These are phyloP conservation scores for Aureobasidium pullulans DNA, from an alignment of 2,329 filamentous ascomycete species.

Conservation along the genomic window DNA sequence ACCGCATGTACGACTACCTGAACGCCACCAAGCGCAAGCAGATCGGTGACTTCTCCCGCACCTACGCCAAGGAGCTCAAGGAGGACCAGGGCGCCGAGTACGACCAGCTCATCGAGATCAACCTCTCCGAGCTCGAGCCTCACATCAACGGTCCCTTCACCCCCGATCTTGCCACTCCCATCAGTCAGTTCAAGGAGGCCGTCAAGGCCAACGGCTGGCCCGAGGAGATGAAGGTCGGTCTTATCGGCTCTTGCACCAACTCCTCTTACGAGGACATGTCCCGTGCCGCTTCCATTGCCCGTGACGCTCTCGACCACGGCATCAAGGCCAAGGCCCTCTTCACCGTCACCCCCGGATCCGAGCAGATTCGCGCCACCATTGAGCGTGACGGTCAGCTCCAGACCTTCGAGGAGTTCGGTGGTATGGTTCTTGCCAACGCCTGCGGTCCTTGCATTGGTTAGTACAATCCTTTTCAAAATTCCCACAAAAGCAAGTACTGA, in stretches of 20 bases:
- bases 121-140: conserved; percentile 89
- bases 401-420: conserved; percentile 94
- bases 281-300: conserved; percentile 82
- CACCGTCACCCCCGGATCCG: conserved; percentile 91
- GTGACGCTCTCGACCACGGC: conserved; percentile 84
- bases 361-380: conserved; percentile 93
- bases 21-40: conserved; percentile 79
- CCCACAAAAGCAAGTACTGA: background rate
- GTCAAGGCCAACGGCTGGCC: conserved; percentile 95
- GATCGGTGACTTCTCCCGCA: conserved; percentile 83
- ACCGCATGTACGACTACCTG: conserved; percentile 96
- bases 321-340: conserved; percentile 90
- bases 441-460: conserved; percentile 78
- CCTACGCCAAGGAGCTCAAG: conserved; percentile 76
- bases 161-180: conserved; percentile 92
- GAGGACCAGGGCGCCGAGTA: conserved; percentile 90
- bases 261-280: conserved; percentile 84
- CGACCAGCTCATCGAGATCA: conserved; percentile 92
- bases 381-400: conserved; percentile 82
- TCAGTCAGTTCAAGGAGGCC: conserved; percentile 93
- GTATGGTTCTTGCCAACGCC: conserved; percentile 89
- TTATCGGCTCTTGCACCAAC: conserved; percentile 99
- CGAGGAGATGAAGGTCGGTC: conserved; percentile 88
- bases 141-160: conserved; percentile 99
- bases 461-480: conserved; percentile 12